Evolutionary conservation across 2,329 filamentous ascomycete species (phyloP).

Genomic region (Aureobasidium sp.): DNA sequence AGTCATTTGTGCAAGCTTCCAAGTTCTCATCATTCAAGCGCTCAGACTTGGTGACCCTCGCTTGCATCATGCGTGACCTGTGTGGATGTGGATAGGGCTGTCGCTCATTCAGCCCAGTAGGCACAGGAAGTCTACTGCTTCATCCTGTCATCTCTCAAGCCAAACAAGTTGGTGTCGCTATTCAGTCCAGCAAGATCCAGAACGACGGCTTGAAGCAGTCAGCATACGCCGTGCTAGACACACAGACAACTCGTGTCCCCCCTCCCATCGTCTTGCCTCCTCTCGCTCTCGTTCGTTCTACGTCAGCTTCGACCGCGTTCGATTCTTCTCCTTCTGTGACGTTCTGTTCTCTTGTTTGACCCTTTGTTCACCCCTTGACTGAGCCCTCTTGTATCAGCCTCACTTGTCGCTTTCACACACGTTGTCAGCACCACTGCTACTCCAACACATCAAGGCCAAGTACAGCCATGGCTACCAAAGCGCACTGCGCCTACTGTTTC

Average conservation of each 20-base stretch:
- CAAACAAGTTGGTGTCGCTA: too few relatives aligned
- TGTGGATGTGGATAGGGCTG: not conserved
- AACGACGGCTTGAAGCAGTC: not conserved
- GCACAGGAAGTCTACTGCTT: too few relatives aligned
- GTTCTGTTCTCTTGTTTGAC: not conserved
- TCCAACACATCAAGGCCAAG: not conserved
- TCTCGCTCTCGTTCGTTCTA: not conserved
- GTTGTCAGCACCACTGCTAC: not conserved
- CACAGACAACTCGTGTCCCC: not conserved
- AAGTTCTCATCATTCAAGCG: not conserved
- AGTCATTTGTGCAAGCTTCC: not conserved
- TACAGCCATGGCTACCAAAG: conserved; percentile 63
- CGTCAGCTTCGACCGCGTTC: not conserved
- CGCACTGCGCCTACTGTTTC: conserved; percentile 90
- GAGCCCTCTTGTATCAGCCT: not conserved
- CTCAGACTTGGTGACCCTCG: not conserved
- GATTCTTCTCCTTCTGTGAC: not conserved
- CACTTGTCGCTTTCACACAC: too few relatives aligned
- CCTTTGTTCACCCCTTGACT: not conserved
- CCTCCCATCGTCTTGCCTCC: not conserved
- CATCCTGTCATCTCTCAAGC: too few relatives aligned
- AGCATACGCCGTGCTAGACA: not conserved
- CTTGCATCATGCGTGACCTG: conserved; percentile 8
- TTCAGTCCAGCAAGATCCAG: not conserved
- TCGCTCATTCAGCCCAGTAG: too few relatives aligned